Conservation (phyloP, 495 filamentous ascomycete species). For the Neurospora sp. region DNA sequence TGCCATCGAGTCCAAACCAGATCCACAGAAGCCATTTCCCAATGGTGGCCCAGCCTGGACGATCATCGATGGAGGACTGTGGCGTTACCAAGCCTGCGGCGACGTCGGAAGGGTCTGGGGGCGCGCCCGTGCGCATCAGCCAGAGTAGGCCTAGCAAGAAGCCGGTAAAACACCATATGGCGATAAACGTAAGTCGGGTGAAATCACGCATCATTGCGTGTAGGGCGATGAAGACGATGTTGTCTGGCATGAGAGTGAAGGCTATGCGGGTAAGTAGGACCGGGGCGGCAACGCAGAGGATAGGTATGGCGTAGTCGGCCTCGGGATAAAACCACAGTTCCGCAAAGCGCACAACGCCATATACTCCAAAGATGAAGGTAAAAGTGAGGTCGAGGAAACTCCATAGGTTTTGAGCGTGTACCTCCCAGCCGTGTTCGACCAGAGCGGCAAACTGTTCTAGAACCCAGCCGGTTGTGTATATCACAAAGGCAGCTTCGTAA, state of each 20-base stretch:
- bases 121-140: constrained; percentile 27
- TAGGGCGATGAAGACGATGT: constrained; percentile 56
- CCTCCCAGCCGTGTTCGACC: constrained; percentile 58
- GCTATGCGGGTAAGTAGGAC: constrained; percentile 52
- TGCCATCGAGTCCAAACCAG: constrained; percentile 60
- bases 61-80: constrained; percentile 18
- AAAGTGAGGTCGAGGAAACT: constrained; percentile 57
- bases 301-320: constrained; percentile 42
- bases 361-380: constrained; percentile 42
- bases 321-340: constrained; percentile 29
- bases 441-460: constrained; percentile 54
- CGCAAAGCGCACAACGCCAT: constrained; percentile 44
- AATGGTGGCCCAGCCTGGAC: constrained; percentile 36
- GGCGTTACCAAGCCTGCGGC: constrained; percentile 16
- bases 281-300: constrained; percentile 50
- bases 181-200: constrained; percentile 47
- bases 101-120: not conserved
- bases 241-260: constrained; percentile 57
- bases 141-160: constrained; percentile 53
- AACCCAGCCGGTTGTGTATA: constrained; percentile 51
- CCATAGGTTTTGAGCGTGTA: constrained; percentile 60
- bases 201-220: constrained; percentile 60
- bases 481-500: constrained; percentile 42
- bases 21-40: constrained; percentile 60
- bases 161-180: constrained; percentile 55